Evolutionary conservation across 2,329 filamentous ascomycete genomes (phyloP).

Genomic region (Fusarium torreyae): DNA sequence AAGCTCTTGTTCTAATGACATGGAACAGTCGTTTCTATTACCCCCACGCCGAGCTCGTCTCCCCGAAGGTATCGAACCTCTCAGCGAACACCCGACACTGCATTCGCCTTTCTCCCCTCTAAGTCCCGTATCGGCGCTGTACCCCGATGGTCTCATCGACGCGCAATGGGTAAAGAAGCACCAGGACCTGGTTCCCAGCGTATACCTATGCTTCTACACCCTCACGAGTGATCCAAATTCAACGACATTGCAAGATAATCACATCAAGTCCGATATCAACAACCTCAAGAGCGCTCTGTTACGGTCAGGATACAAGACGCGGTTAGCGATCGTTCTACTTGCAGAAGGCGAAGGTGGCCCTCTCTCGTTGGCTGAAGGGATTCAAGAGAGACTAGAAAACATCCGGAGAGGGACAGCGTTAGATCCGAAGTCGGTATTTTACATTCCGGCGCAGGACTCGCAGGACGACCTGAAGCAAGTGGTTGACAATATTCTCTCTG

Average conservation of each 20-base stretch:
- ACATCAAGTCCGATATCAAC: constrained; percentile 89
- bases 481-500: constrained; percentile 78
- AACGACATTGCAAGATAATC: constrained; percentile 85
- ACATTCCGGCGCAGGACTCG: constrained; percentile 82
- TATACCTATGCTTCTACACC: constrained; percentile 85
- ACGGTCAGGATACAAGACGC: constrained; percentile 82
- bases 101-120: constrained; percentile 95
- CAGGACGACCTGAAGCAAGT: constrained; percentile 80
- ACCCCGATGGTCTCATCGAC: constrained; percentile 90
- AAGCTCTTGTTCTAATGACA: constrained; percentile 48
- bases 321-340: constrained; percentile 77
- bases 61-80: constrained; percentile 65
- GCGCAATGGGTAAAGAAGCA: constrained; percentile 90
- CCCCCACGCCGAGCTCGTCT: constrained; percentile 71
- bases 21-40: constrained; percentile 66
- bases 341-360: constrained; percentile 50
- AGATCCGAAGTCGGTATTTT: constrained; percentile 88
- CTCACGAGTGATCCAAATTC: constrained; percentile 81
- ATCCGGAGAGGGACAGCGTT: constrained; percentile 85
- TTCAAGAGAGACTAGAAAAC: constrained; percentile 79
- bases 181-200: constrained; percentile 84
- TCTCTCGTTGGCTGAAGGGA: constrained; percentile 72
- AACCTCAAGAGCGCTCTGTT: constrained; percentile 77
- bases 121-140: constrained; percentile 84
- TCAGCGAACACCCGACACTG: constrained; percentile 69